These are phyloP conservation scores for Candida ovalis DNA, from an alignment of 805 yeast genomes.

Conservation along the genomic window DNA sequence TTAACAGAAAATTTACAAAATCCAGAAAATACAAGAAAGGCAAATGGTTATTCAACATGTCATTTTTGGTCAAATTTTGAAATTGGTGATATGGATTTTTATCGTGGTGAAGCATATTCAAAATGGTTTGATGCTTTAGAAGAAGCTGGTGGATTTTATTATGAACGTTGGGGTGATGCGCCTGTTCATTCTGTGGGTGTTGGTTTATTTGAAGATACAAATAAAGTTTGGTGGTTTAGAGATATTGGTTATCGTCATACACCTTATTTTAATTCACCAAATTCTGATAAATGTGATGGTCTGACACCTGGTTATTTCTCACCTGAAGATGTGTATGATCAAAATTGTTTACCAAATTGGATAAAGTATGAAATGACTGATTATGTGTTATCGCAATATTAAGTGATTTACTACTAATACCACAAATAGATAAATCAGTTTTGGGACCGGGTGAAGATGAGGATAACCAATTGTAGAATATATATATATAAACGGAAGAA, in stretches of 20 bases:
- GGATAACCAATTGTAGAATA: no score
- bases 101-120: constrained; percentile 65
- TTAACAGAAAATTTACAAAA: constrained; percentile 67
- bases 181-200: constrained; percentile 51
- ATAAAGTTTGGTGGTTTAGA: constrained; percentile 48
- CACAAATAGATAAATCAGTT: no score
- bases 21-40: constrained; percentile 40
- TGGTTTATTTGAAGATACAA: constrained; percentile 43
- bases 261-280: constrained; percentile 47
- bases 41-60: constrained; percentile 68
- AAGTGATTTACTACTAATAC: neutral
- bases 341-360: constrained; percentile 74
- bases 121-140: constrained; percentile 68
- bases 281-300: constrained; percentile 23
- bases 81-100: constrained; percentile 69
- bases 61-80: constrained; percentile 91
- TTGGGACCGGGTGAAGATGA: no score
- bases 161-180: constrained; percentile 63
- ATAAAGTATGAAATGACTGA: constrained; percentile 36
- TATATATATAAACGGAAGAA: no score
- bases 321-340: constrained; percentile 40
- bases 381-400: constrained; percentile 17
- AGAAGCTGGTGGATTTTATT: constrained; percentile 75
- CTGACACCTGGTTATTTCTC: constrained; percentile 22
- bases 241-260: constrained; percentile 49